Conservation (phyloP, 1,284 basidiomycete species). For the Cutaneotrichosporon cyanovorans region DNA sequence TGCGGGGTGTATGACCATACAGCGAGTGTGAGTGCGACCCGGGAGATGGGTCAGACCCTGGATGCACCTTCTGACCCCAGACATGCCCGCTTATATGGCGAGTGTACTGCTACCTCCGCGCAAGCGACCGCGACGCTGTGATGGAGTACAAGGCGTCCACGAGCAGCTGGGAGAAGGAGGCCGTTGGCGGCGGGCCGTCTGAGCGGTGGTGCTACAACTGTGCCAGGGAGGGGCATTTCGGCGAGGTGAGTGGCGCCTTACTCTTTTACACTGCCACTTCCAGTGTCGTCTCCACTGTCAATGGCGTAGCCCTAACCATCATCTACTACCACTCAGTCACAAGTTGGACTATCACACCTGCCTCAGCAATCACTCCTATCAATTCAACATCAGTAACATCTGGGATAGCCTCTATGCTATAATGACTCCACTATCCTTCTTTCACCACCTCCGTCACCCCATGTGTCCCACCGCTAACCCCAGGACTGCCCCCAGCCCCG, state of each 20-base stretch:
- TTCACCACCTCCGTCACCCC: background rate
- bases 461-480: background rate
- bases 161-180: constrained; percentile 35
- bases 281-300: too few species aligned
- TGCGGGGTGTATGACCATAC: constrained; percentile 66
- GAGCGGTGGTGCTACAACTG: constrained; percentile 74
- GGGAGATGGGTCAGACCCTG: background rate
- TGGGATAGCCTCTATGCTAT: too few species aligned
- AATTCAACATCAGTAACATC: too few species aligned
- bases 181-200: constrained; percentile 21
- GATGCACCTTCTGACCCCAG: constrained; percentile 42
- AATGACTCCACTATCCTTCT: too few species aligned
- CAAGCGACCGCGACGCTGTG: constrained; percentile 52
- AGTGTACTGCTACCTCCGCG: constrained; percentile 67
- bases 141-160: constrained; percentile 39
- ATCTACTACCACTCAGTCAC: too few species aligned
- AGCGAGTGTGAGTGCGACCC: constrained; percentile 55
- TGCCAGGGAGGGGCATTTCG: constrained; percentile 68
- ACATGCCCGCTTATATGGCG: constrained; percentile 85
- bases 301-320: too few species aligned
- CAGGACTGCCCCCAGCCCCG: constrained; percentile 62
- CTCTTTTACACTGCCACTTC: too few species aligned
- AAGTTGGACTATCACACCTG: too few species aligned
- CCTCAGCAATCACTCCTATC: too few species aligned
- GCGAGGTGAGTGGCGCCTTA: constrained; percentile 61